Base-by-base conservation (phyloP, 352 stramenopile species). In the Phytophthora capsici region DNA sequence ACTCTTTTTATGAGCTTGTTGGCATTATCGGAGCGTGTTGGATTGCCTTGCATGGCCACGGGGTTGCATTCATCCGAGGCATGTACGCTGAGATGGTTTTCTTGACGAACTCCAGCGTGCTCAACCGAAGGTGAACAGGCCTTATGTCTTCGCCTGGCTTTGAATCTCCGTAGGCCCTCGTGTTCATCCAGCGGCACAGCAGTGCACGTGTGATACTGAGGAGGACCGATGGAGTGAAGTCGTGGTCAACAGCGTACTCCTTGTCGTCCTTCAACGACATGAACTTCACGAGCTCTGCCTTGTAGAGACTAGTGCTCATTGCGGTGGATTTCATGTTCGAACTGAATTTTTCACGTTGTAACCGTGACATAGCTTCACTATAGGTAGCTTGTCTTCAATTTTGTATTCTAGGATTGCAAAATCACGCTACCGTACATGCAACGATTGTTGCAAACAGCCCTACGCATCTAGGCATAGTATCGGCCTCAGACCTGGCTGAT, bases 61-160 rank as follows among this genome's bases (percentile, higher is more conserved):
- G 49, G 58, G n/a, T 67, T 34, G 47, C 58, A 56, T n/a, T 57
- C 3, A 69, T 36, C 8, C 26, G 45, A 20, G 52, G 61, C 53
- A 66, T 71, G 34, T 66, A 69, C 16, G 54, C 51, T 14, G 62
- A 70, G 10, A 70, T 51, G 1, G 47, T 38, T 19, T 70, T 70
- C 47, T 70, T 70, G 7, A 26, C 9, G 13, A 58, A 57, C 38
- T 59, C 53, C 1, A 63, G 36, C 12, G 51, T 63, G 8, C 13
- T 23, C 13, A 36, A 57, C 37, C 37, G 17, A 7, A 2, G 6
- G 14, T 47, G 2, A n/a, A 53, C 19, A 16, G 57, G 40, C 13
- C 20, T 53, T 40, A 58, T 53, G 7, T 65, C 57, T 7, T 65
- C 57, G 30, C 1, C 37, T n/a, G 28, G n/a, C n/a, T n/a, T n/a